Evolutionary conservation across 345 rosid species (phyloP).

Genomic region (Cardamine chenopodiifolia): DNA sequence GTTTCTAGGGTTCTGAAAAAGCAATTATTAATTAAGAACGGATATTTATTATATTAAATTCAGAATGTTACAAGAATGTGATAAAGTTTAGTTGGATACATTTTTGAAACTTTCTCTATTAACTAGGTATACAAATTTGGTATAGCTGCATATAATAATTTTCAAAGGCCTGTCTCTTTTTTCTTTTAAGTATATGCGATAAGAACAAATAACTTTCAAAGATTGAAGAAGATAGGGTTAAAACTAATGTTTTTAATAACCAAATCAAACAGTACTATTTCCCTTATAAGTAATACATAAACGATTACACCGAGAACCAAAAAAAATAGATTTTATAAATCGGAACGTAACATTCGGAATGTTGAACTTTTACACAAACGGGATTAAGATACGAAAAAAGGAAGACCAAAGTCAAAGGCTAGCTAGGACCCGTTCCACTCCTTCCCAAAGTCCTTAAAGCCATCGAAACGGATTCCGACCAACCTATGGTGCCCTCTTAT

Average conservation of each 20-base stretch:
- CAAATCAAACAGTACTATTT: constrained; percentile 13
- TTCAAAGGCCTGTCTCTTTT: constrained; percentile 1
- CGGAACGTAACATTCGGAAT: constrained; percentile 21
- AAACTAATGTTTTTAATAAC: constrained; percentile 3
- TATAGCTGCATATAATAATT: constrained; percentile 21
- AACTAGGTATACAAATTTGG: constrained; percentile 16
- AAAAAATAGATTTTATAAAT: not conserved
- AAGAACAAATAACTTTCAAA: constrained; percentile 35
- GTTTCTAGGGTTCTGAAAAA: not conserved
- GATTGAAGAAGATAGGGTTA: constrained; percentile 18
- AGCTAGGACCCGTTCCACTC: constrained; percentile 29
- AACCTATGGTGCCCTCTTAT: constrained; percentile 19
- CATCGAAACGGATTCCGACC: constrained; percentile 38
- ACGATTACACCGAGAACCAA: constrained; percentile 27
- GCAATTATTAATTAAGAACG: not conserved
- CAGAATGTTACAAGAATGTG: not conserved
- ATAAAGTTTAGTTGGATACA: constrained; percentile 9
- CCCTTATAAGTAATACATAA: not conserved
- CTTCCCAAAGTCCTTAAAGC: constrained; percentile 33
- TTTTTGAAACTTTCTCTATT: constrained; percentile 1
- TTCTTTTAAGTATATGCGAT: constrained; percentile 15
- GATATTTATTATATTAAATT: not conserved
- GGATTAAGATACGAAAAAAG: constrained; percentile 18
- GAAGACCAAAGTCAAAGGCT: constrained; percentile 38
- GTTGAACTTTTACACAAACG: constrained; percentile 25